A percentile compares a stretch with the other conserved stretches of the same genome.
Evolutionary conservation across 139 green algal species (phyloP).

Genomic region (Pycnococcus provasolii): DNA sequence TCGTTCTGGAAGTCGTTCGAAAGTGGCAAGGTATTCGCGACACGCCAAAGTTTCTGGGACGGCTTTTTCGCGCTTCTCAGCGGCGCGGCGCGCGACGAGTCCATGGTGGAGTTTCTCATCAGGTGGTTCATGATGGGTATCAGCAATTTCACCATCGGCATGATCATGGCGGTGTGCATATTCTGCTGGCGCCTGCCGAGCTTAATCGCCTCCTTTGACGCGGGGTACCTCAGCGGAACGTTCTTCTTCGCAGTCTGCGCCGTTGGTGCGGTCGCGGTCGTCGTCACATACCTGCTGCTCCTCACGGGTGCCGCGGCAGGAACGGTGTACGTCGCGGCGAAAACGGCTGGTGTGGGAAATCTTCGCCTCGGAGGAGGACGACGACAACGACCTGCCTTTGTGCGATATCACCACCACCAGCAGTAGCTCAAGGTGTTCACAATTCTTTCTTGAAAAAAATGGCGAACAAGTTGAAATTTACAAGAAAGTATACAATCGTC

Average conservation of each 20-base stretch:
- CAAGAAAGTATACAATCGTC: too few relatives aligned
- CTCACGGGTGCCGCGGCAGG: conserved; percentile 28
- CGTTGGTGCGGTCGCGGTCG: conserved; percentile 23
- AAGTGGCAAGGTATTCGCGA: conserved; percentile 46
- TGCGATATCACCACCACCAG: too few relatives aligned
- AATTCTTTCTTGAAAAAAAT: too few relatives aligned
- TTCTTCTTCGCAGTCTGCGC: conserved; percentile 18
- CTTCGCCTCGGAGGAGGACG: too few relatives aligned
- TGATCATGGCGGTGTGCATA: conserved; percentile 34
- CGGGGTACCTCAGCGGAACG: conserved; percentile 17
- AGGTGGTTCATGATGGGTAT: conserved; percentile 27
- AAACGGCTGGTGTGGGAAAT: not conserved
- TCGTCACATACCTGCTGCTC: conserved; percentile 29
- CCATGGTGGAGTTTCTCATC: not conserved
- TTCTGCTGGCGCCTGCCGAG: conserved; percentile 39
- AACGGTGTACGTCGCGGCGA: conserved; percentile 11
- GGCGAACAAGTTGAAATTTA: too few relatives aligned
- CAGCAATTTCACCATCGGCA: conserved; percentile 43
- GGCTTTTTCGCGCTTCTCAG: conserved; percentile 32
- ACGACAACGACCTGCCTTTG: too few relatives aligned
- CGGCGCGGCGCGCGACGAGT: conserved; percentile 31
- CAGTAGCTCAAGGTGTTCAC: too few relatives aligned
- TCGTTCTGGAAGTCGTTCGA: conserved; percentile 41
- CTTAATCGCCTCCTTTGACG: conserved; percentile 34
- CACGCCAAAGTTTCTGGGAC: conserved; percentile 43